phyloP scores from a whole-genome alignment of 192 early-diverging fungal genomes.

The Radiomyces spectabilis region DNA sequence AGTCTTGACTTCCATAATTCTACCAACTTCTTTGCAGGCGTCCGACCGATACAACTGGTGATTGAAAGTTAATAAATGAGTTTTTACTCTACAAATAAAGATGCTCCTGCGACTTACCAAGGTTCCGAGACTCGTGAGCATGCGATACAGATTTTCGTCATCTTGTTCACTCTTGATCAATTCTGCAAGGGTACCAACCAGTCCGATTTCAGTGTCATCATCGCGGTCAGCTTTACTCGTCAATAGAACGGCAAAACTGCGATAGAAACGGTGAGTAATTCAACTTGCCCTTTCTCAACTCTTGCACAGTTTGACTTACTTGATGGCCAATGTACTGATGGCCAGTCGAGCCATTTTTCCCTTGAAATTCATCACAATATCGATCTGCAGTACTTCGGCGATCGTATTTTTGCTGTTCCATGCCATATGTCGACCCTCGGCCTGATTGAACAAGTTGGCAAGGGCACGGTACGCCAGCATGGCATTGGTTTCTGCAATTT shows the following conservation, averaged over 20 bases:
- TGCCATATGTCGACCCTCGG: constrained; percentile 31
- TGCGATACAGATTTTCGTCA: constrained; percentile 52
- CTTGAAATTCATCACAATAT: constrained; percentile 26
- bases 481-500: constrained; percentile 57
- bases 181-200: constrained; percentile 41
- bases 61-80: not conserved
- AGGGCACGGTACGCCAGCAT: constrained; percentile 72
- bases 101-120: constrained; percentile 32
- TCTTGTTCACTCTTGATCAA: constrained; percentile 50
- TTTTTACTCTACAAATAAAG: not conserved
- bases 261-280: too few species aligned
- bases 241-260: constrained; percentile 43
- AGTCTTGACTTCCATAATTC: constrained; percentile 12
- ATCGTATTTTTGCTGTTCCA: constrained; percentile 15
- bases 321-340: constrained; percentile 18
- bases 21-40: constrained; percentile 5
- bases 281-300: too few species aligned
- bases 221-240: constrained; percentile 24
- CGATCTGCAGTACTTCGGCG: constrained; percentile 19
- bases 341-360: constrained; percentile 12
- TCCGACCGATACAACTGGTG: constrained; percentile 3
- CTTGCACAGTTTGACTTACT: constrained; percentile 4
- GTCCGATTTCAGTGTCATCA: constrained; percentile 43
- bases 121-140: constrained; percentile 56
- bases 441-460: constrained; percentile 63